Conservation (phyloP, 2,329 filamentous ascomycete genomes). For the Pyrenochaeta sp. region DNA sequence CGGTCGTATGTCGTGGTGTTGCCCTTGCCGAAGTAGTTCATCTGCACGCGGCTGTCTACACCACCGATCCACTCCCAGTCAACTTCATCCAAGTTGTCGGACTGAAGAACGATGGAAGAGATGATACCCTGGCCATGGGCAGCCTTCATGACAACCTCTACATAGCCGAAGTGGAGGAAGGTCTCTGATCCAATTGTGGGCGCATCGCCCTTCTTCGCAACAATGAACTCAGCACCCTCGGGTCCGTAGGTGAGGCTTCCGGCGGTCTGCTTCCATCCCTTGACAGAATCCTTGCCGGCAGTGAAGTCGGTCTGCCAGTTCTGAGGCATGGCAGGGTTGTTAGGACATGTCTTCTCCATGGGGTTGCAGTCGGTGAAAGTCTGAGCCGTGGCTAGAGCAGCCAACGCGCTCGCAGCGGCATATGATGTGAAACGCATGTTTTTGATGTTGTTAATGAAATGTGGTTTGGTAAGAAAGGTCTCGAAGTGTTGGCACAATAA, state of each 20-base stretch:
- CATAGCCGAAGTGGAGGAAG: conserved; percentile 85
- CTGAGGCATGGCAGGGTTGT: conserved; percentile 52
- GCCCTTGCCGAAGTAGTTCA: conserved; percentile 81
- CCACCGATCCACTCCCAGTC: conserved; percentile 84
- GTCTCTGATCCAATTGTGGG: conserved; percentile 78
- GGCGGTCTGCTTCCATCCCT: conserved; percentile 48
- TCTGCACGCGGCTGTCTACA: conserved; percentile 68
- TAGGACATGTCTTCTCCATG: conserved; percentile 53
- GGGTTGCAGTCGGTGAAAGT: conserved; percentile 57
- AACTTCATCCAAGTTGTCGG: conserved; percentile 84
- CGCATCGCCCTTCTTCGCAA: conserved; percentile 57
- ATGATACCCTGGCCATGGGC: conserved; percentile 78
- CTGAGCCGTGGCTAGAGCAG: conserved; percentile 48
- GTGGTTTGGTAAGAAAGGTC: neutral
- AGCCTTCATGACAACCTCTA: conserved; percentile 80
- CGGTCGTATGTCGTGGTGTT: conserved; percentile 75
- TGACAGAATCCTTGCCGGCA: conserved; percentile 45
- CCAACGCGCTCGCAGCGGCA: conserved; percentile 39
- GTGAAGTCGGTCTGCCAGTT: conserved; percentile 55
- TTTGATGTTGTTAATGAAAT: conserved; percentile 12
- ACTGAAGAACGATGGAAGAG: conserved; percentile 82
- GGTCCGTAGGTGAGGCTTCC: conserved; percentile 53
- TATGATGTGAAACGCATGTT: conserved; percentile 43
- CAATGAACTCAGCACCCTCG: conserved; percentile 59
- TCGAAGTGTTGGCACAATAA: neutral